Evolutionary conservation across 139 green algal species (phyloP), one percentile per base, ranked within the genome.

Genomic region (Gonium pectorale): DNA sequence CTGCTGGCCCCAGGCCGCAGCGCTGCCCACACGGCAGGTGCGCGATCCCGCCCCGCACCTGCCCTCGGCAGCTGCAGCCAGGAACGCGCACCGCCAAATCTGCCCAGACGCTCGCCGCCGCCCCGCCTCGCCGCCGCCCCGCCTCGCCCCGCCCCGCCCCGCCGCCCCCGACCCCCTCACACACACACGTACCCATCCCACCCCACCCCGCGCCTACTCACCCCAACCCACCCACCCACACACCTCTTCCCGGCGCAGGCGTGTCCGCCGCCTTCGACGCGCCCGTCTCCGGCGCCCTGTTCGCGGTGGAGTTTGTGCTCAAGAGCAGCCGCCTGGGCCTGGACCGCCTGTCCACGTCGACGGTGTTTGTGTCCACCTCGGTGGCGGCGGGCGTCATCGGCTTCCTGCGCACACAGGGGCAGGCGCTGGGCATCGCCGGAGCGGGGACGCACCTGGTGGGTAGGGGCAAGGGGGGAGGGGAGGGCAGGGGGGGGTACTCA

Each of bases 211-310:
- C 31, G 8, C n/a, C 8, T 41, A 29, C 29, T n/a, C 31, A 43
- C n/a, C 62, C 5, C 5, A 11, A 29, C 44, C 69, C 22, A 64
- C 41, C 24, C 69, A 11, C 3, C 69, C 4, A 4, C 66, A 11
- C 66, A 51, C 38, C 22, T 40, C 29, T 40, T 51, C 21, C 38
- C 38, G 37, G 17, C 46, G 46, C 91, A 87, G 96, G 96, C 72
- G 92, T 98, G 19, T 95, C 96, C 17, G 96, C 97, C 0, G 97
- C 96, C 15, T 99, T 99, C 90, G 98, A 98, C 84, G 97, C 97
- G 0, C 95, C 97, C 0, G 96, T 99, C 13, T 88, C 94, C 5
- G 97, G 96, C 8, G 94, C 97, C 1, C 97, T 99, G 75, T 99
- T 99, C 83, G 97, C 96, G 15, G 91, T 99, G 7, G 96, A 98